Conservation (phyloP, 345 rosid genomes). For the Turritis glabra region DNA sequence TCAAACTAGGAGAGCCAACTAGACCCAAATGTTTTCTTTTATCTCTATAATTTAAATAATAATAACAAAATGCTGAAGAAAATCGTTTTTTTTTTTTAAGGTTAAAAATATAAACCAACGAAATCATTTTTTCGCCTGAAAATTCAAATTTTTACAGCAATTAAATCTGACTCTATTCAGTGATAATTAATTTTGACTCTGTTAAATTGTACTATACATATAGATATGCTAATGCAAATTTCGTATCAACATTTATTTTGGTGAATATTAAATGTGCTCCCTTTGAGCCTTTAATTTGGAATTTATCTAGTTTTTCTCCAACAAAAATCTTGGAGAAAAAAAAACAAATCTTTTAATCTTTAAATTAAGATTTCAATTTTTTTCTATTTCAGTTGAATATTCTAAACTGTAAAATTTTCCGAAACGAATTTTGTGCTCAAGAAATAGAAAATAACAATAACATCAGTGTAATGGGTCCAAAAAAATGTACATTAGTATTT, state of each 20-base stretch:
- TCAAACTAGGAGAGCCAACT: conserved; percentile 24
- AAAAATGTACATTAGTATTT: background rate
- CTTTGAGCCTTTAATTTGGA: background rate
- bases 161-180: conserved; percentile 15
- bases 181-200: background rate
- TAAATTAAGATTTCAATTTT: too few species aligned
- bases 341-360: too few species aligned
- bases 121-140: conserved; percentile 18
- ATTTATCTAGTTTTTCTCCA: background rate
- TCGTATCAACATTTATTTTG: conserved; percentile 14
- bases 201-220: conserved; percentile 2
- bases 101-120: background rate
- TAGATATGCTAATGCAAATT: background rate
- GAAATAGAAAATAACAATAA: background rate
- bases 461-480: background rate
- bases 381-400: too few species aligned
- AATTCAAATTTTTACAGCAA: background rate
- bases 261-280: background rate
- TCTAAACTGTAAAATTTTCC: background rate
- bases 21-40: conserved; percentile 6
- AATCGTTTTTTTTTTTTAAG: background rate
- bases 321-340: background rate
- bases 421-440: background rate
- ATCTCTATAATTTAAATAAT: background rate
- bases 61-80: background rate